Evolutionary conservation across 345 rosid genomes (phyloP), one percentile per base, ranked within the genome.

Genomic region (Boechera retrofracta): DNA sequence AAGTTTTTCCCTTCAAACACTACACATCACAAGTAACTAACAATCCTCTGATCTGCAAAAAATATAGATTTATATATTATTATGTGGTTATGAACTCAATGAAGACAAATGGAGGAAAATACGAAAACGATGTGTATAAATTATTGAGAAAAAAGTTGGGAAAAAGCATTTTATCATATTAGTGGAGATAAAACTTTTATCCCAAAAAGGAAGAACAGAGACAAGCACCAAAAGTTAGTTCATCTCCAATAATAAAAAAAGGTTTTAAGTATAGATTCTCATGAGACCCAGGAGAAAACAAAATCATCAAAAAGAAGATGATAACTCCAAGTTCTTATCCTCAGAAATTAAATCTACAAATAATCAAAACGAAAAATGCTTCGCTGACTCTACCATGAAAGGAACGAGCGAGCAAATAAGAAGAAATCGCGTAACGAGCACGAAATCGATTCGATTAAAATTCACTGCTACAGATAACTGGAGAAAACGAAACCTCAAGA

Each of bases 131-230:
- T 39, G 42, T 54, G 64, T 59, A 75, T 35, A 55, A n/a, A 57
- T 65, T 26, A 24, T 55, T 41, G 62, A 66, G 39, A 33, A 31
- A 3, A 57, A 67, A 59, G 28, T 33, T 38, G 24, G 53, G 18
- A 32, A 60, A 32, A 60, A 31, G 74, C 48, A 3, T 13, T 58
- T 39, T 16, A 51, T n/a, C 67, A 15, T 42, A 12, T 44, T 4
- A 58, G 69, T 71, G 74, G 80, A 77, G 45, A 44, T 0, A 29
- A 56, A 10, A 16, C n/a, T 71, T 71, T 36, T 47, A 36, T 72
- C 72, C 60, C 10, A 49, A 59, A 72, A 60, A 58, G 62, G 52
- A 7, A 52, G 18, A 72, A 72, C 39, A 78, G 64, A 57, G 73
- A 78, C 67, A 6, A 41, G 55, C 63, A 72, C 72, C 66, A 72